phyloP scores from a whole-genome alignment of 345 rosid genomes.

The Lenwebbia sp. region DNA sequence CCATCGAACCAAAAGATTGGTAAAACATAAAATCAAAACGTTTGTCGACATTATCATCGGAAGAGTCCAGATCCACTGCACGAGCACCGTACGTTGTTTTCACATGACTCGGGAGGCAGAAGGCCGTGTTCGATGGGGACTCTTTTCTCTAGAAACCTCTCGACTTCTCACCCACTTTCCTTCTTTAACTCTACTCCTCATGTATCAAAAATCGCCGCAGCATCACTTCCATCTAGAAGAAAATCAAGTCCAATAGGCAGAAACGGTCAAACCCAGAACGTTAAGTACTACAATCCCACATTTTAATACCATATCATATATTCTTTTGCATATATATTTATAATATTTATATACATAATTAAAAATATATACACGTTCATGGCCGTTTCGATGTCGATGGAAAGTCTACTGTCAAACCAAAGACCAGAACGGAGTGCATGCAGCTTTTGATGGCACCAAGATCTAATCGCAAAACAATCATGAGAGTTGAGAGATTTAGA shows the following conservation, averaged over 20 bases:
- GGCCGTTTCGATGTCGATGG: background rate
- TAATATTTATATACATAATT: background rate
- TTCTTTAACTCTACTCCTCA: background rate
- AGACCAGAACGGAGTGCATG: background rate
- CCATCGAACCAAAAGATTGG: background rate
- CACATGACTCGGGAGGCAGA: background rate
- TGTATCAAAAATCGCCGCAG: background rate
- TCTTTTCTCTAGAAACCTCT: background rate
- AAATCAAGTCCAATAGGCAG: background rate
- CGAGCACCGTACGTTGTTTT: background rate
- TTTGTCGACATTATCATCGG: background rate
- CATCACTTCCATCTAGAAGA: background rate
- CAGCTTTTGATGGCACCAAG: background rate
- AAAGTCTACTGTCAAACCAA: background rate
- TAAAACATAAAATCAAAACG: background rate
- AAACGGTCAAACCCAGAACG: background rate
- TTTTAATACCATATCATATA: background rate
- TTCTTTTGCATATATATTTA: background rate
- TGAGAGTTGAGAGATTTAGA: background rate
- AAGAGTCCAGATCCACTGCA: background rate
- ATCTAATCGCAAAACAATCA: background rate
- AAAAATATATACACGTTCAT: background rate
- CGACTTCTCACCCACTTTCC: background rate
- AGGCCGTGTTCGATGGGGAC: background rate
- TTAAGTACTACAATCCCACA: background rate